Percentiles rank a stretch among this genome's conserved stretches.
Conservation (phyloP, 2,329 filamentous ascomycete genomes). For the Raffaelea arxii region DNA sequence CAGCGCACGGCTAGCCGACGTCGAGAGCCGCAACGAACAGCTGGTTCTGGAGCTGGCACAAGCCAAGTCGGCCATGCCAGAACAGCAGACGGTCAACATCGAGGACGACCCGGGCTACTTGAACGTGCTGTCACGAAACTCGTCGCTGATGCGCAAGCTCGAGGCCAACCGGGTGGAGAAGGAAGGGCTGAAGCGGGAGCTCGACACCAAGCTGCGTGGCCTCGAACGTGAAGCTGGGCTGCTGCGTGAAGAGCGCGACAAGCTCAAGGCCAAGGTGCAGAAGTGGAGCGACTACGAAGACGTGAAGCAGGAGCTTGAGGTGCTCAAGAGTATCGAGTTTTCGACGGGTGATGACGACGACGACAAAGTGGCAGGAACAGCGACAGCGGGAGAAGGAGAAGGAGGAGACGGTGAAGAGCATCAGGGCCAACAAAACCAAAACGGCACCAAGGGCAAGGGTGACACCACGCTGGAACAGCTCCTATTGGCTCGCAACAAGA, state of each 20-base stretch:
- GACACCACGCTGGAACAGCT: slow-evolving; percentile 85
- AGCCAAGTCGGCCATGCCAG: slow-evolving; percentile 62
- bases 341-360: slow-evolving; percentile 81
- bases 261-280: slow-evolving; percentile 68
- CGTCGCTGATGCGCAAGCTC: slow-evolving; percentile 77
- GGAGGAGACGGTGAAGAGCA: background rate
- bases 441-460: slow-evolving; percentile 45
- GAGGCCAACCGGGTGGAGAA: slow-evolving; percentile 77
- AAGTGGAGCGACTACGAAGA: slow-evolving; percentile 95
- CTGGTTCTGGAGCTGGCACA: slow-evolving; percentile 84
- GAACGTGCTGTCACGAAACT: slow-evolving; percentile 86
- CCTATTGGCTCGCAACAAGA: slow-evolving; percentile 88
- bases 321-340: slow-evolving; percentile 96
- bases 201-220: slow-evolving; percentile 66
- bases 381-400: slow-evolving; percentile 19
- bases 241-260: slow-evolving; percentile 71
- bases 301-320: slow-evolving; percentile 89
- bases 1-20: slow-evolving; percentile 74
- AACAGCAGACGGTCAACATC: slow-evolving; percentile 46
- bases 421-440: slow-evolving; percentile 24
- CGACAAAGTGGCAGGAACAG: slow-evolving; percentile 28
- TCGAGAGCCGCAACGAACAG: slow-evolving; percentile 91
- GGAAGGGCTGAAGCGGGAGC: slow-evolving; percentile 66
- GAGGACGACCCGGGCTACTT: slow-evolving; percentile 89
- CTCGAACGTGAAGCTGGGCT: slow-evolving; percentile 69